phyloP scores from a whole-genome alignment of 176 grass and related monocot species.

The Tuctoria greenei region DNA sequence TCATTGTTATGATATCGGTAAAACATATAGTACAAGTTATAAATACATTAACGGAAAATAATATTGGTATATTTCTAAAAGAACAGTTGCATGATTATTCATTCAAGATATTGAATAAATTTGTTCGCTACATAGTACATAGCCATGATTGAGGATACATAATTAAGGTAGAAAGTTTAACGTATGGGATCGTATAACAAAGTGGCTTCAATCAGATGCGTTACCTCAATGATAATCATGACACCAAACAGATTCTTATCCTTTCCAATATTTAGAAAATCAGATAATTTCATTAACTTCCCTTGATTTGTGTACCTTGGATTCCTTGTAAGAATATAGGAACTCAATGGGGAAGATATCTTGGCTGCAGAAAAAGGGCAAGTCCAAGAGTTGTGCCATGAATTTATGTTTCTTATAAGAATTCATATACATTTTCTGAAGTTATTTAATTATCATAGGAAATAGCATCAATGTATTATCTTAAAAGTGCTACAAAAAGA shows the following conservation, averaged over 20 bases:
- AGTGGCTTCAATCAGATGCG: conserved; percentile 13
- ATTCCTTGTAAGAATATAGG: conserved; percentile 46
- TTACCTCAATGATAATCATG: conserved; percentile 71
- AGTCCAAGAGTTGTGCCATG: not conserved
- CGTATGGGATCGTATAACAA: not conserved
- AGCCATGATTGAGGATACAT: not conserved
- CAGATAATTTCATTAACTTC: conserved; percentile 63
- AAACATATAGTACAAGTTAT: not conserved
- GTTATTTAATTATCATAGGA: not conserved
- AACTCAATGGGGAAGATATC: conserved; percentile 51
- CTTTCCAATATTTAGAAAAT: conserved; percentile 62
- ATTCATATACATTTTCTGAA: not conserved
- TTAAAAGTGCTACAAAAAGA: conserved; percentile 17
- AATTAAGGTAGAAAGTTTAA: not conserved
- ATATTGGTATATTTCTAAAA: not conserved
- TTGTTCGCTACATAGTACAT: not conserved
- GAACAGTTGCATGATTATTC: not conserved
- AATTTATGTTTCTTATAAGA: conserved; percentile 17
- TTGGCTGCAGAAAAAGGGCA: conserved; percentile 45
- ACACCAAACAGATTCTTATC: conserved; percentile 64
- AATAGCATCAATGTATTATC: conserved; percentile 11
- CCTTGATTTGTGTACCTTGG: conserved; percentile 55
- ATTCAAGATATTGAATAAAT: conserved; percentile 10
- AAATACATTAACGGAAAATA: not conserved
- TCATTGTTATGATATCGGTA: not conserved